Percentiles rank a stretch among this genome's conserved stretches.
Conservation (phyloP, 805 yeast genomes). For the Hanseniaspora hatyaiensis region DNA sequence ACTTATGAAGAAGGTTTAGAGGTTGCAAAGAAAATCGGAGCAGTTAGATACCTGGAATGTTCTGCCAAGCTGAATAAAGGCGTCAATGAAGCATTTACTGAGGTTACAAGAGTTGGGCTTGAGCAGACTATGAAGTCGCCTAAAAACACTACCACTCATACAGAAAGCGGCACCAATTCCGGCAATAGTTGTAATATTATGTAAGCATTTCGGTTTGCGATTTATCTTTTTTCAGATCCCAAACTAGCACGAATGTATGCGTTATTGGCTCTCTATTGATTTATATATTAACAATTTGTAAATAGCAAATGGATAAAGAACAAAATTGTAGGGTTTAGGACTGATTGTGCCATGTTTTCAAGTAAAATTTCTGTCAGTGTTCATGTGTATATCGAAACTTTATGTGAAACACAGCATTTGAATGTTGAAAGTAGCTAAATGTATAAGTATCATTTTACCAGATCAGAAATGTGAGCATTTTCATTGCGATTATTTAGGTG, state of each 20-base stretch:
- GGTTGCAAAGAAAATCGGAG: conserved; percentile 88
- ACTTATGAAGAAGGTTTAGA: conserved; percentile 87
- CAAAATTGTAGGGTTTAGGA: not conserved
- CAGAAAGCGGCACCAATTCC: conserved; percentile 28
- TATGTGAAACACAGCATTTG: too few species aligned
- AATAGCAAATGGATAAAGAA: not conserved
- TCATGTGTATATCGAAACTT: conserved; percentile 3
- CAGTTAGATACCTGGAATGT: conserved; percentile 88
- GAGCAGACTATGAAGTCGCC: conserved; percentile 24
- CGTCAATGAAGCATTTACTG: conserved; percentile 97
- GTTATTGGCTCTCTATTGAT: too few species aligned
- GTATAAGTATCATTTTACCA: too few species aligned
- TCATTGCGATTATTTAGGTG: not conserved
- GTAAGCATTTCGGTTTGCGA: too few species aligned
- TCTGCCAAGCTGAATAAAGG: conserved; percentile 94
- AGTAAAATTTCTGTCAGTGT: not conserved
- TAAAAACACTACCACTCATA: too few species aligned
- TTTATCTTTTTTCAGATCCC: too few species aligned
- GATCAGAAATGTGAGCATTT: too few species aligned
- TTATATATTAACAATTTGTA: too few species aligned
- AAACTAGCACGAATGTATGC: too few species aligned
- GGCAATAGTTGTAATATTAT: conserved; percentile 34
- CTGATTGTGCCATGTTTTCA: not conserved
- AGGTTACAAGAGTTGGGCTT: conserved; percentile 88
- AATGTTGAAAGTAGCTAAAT: too few species aligned